phyloP scores from a whole-genome alignment of 2,329 filamentous ascomycete species.

The Gnomoniopsis sp. region DNA sequence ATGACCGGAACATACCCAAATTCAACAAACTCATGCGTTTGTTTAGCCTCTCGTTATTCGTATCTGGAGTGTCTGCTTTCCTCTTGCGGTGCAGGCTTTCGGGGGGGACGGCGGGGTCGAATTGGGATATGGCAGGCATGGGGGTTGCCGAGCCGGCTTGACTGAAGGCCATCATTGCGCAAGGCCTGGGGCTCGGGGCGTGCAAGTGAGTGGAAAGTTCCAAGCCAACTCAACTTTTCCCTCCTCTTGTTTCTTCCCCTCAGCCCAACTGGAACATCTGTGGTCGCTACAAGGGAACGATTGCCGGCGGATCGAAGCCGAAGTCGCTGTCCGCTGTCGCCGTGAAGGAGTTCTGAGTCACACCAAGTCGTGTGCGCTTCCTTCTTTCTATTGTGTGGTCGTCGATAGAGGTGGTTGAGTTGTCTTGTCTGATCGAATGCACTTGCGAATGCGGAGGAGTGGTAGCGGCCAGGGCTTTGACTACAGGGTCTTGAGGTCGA shows the following conservation, averaged over 20 bases:
- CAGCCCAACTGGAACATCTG: constrained; percentile 6
- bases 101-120: not conserved
- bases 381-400: not conserved
- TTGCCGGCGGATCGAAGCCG: not conserved
- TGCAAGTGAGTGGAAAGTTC: not conserved
- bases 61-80: constrained; percentile 54
- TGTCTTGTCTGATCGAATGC: not conserved
- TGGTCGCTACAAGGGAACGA: not conserved
- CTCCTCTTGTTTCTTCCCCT: not conserved
- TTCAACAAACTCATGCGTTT: constrained; percentile 82
- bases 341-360: not conserved
- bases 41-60: constrained; percentile 68
- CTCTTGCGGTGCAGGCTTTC: constrained; percentile 44
- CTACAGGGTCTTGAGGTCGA: not conserved
- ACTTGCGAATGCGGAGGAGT: not conserved
- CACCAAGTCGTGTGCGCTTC: not conserved
- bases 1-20: constrained; percentile 57
- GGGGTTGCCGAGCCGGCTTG: constrained; percentile 13
- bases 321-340: not conserved
- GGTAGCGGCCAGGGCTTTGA: not conserved
- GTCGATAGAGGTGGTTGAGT: not conserved
- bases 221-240: not conserved
- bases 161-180: constrained; percentile 13
- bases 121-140: constrained; percentile 4
- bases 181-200: not conserved